A percentile compares a stretch with the other conserved stretches of the same genome.
phyloP scores from a whole-genome alignment of 306 rosid genomes.

The Sphenostylis stenocarpa region DNA sequence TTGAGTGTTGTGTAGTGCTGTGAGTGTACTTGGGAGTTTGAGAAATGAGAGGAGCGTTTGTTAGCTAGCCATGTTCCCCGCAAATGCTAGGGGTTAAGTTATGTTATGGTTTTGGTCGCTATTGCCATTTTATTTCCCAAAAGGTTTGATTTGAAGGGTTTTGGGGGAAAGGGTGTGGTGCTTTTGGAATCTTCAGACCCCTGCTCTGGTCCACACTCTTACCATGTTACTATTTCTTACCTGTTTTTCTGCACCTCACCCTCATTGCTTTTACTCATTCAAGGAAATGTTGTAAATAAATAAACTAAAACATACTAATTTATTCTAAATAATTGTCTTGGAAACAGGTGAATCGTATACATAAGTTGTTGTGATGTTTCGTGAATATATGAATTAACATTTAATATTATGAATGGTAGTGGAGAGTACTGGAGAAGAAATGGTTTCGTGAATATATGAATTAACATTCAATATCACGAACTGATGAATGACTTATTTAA shows the following conservation, averaged over 20 bases:
- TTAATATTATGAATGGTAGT: neutral
- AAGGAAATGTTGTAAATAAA: too few species aligned
- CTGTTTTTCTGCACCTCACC: neutral
- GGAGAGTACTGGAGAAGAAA: neutral
- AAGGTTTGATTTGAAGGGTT: neutral
- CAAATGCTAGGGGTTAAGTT: neutral
- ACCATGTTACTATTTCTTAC: neutral
- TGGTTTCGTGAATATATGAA: neutral
- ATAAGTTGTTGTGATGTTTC: neutral
- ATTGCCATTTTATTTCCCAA: conserved; percentile 34
- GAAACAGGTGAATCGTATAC: neutral
- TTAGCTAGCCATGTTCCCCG: neutral
- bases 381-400: neutral
- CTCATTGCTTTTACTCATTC: neutral
- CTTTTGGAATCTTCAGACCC: too few species aligned
- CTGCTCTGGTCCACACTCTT: too few species aligned
- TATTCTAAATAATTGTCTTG: neutral
- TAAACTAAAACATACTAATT: neutral
- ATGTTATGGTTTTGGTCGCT: neutral
- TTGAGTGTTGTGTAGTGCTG: neutral
- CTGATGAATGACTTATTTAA: too few species aligned
- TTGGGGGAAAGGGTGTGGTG: too few species aligned
- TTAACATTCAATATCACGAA: neutral
- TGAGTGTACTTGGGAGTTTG: neutral
- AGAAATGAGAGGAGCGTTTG: conserved; percentile 44